Percentiles rank a stretch among this genome's conserved stretches.
These are phyloP conservation scores for Phytophthora sansomeana DNA, from an alignment of 352 stramenopile species.

Conservation along the genomic window DNA sequence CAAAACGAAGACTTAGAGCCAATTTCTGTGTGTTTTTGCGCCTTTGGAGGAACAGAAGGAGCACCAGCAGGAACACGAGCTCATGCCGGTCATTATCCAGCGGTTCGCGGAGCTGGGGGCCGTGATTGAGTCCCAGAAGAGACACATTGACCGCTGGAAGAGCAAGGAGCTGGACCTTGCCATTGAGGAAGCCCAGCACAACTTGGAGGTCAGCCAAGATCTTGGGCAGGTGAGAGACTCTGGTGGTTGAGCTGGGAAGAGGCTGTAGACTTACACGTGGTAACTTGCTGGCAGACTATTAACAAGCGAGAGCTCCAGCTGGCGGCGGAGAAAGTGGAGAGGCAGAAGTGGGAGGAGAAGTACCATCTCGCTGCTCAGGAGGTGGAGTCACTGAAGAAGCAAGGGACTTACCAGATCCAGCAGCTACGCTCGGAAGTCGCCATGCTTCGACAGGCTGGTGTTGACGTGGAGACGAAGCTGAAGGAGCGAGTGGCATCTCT, in stretches of 20 bases:
- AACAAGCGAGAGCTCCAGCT: conserved; percentile 70
- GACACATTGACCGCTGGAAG: conserved; percentile 88
- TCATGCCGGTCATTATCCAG: conserved; percentile 85
- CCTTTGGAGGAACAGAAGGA: conserved; percentile 81
- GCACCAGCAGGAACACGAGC: conserved; percentile 68
- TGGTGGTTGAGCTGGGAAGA: background rate
- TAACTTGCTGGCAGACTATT: conserved; percentile 44
- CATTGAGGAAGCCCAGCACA: conserved; percentile 76
- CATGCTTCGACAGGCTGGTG: conserved; percentile 54
- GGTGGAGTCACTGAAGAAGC: conserved; percentile 56
- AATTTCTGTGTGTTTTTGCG: conserved; percentile 36
- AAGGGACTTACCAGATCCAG: conserved; percentile 63
- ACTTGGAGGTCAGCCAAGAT: conserved; percentile 64
- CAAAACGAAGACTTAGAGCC: conserved; percentile 45
- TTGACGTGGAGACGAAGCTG: conserved; percentile 57
- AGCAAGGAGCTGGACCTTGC: conserved; percentile 82
- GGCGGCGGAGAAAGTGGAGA: conserved; percentile 60
- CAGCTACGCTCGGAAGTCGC: conserved; percentile 57
- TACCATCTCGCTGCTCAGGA: conserved; percentile 65
- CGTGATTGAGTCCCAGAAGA: conserved; percentile 88
- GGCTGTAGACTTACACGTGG: background rate
- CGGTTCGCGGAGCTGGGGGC: conserved; percentile 77
- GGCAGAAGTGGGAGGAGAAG: conserved; percentile 84
- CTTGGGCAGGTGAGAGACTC: conserved; percentile 49
- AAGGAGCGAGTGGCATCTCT: conserved; percentile 53